Evolutionary conservation across 2,329 filamentous ascomycete species (phyloP).

Genomic region (Dissoconium aciculare): DNA sequence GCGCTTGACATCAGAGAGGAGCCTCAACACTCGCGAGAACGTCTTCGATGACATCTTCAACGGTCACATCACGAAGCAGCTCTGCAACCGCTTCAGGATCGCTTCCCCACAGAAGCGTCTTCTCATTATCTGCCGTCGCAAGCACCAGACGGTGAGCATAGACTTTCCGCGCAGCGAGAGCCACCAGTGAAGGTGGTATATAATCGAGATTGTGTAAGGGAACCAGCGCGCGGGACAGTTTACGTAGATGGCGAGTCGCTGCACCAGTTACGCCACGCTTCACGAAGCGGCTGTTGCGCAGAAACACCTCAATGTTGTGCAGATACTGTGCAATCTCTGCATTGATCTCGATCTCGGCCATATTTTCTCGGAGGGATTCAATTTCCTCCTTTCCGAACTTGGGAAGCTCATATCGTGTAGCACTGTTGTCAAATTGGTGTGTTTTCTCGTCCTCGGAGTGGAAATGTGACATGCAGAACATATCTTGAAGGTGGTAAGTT

Average conservation of each 20-base stretch:
- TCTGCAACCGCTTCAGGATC: conserved; percentile 52
- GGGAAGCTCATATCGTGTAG: no score
- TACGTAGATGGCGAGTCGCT: conserved; percentile 60
- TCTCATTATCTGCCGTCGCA: conserved; percentile 53
- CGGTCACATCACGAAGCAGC: conserved; percentile 45
- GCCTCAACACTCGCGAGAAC: conserved; percentile 42
- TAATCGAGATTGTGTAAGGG: conserved; percentile 68
- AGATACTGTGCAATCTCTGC: conserved; percentile 72
- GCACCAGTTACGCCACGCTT: conserved; percentile 60
- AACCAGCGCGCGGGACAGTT: conserved; percentile 48
- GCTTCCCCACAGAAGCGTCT: conserved; percentile 90
- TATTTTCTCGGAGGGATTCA: conserved; percentile 43
- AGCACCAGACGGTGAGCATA: conserved; percentile 74
- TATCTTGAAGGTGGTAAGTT: conserved; percentile 48
- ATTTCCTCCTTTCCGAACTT: no score
- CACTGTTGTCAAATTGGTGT: no score
- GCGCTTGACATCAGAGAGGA: conserved; percentile 38
- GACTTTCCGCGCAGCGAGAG: conserved; percentile 68
- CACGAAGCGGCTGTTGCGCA: conserved; percentile 77
- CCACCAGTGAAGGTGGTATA: conserved; percentile 70
- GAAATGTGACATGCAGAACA: conserved; percentile 77
- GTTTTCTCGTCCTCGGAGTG: no score
- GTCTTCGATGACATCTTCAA: conserved; percentile 43
- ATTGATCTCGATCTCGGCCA: conserved; percentile 46
- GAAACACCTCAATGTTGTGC: conserved; percentile 73